These are phyloP conservation scores for Medicago ruthenica DNA, from an alignment of 306 rosid species.

Conservation along the genomic window DNA sequence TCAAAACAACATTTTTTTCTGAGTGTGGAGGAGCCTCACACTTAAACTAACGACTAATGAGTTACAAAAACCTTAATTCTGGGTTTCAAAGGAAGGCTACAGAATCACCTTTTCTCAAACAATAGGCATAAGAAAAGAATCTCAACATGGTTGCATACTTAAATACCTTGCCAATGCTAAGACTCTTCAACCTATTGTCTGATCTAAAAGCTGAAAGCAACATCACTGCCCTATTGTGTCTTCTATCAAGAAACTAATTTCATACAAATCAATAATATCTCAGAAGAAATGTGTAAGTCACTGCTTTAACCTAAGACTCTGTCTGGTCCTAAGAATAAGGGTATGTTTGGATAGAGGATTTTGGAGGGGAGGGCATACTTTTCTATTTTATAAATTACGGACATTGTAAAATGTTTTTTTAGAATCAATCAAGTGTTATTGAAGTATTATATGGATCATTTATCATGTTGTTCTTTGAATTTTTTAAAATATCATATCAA, in stretches of 20 bases:
- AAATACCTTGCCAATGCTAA: constrained; percentile 32
- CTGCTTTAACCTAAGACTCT: too few relatives aligned
- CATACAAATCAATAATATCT: neutral
- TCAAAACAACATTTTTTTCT: neutral
- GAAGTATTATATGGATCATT: too few relatives aligned
- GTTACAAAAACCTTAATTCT: too few relatives aligned
- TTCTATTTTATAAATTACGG: too few relatives aligned
- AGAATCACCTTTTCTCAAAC: constrained; percentile 26
- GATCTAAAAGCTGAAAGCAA: constrained; percentile 18
- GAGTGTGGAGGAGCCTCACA: constrained; percentile 37
- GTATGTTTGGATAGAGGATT: too few relatives aligned
- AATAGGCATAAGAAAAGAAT: neutral
- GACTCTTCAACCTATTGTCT: neutral
- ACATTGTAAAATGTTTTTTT: too few relatives aligned
- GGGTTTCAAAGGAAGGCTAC: constrained; percentile 24
- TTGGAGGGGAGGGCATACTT: too few relatives aligned
- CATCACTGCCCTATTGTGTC: constrained; percentile 35
- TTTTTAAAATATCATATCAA: too few relatives aligned
- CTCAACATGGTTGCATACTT: constrained; percentile 33
- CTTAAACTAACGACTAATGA: constrained; percentile 37
- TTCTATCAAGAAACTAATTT: neutral
- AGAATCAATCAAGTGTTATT: too few relatives aligned
- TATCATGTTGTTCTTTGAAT: too few relatives aligned
- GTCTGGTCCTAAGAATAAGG: too few relatives aligned
- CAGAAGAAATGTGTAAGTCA: neutral